Evolutionary conservation across 2,329 filamentous ascomycete species (phyloP).

Genomic region (Diaporthe sp.): DNA sequence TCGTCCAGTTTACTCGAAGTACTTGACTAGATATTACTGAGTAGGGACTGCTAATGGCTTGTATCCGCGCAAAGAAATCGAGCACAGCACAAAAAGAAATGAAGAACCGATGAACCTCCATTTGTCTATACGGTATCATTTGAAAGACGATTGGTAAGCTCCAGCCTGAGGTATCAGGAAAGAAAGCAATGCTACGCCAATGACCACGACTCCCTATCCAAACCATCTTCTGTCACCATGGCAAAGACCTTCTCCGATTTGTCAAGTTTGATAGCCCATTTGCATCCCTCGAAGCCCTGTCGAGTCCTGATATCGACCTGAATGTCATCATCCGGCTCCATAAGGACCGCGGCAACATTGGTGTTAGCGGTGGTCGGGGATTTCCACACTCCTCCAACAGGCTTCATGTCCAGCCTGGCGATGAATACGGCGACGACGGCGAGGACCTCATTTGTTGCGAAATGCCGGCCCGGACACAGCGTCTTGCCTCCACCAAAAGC

Average conservation of each 20-base stretch:
- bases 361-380: conserved; percentile 45
- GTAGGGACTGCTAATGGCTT: too few relatives aligned
- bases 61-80: too few relatives aligned
- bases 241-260: conserved; percentile 27
- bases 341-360: conserved; percentile 46
- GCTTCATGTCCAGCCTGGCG: conserved; percentile 45
- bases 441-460: conserved; percentile 46
- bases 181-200: neutral
- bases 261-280: conserved; percentile 27
- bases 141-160: neutral
- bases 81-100: too few relatives aligned
- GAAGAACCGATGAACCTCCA: too few relatives aligned
- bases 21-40: too few relatives aligned
- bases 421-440: conserved; percentile 44
- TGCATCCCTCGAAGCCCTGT: conserved; percentile 11
- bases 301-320: conserved; percentile 29
- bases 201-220: neutral
- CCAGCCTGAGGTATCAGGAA: neutral
- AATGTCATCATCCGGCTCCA: conserved; percentile 27
- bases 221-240: conserved; percentile 40
- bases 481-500: conserved; percentile 46
- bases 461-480: conserved; percentile 46
- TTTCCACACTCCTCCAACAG: conserved; percentile 42
- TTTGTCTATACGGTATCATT: too few relatives aligned
- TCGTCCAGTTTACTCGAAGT: too few relatives aligned